Evolutionary conservation across 148 eudicot species (phyloP).

Genomic region (Chenopodium album): DNA sequence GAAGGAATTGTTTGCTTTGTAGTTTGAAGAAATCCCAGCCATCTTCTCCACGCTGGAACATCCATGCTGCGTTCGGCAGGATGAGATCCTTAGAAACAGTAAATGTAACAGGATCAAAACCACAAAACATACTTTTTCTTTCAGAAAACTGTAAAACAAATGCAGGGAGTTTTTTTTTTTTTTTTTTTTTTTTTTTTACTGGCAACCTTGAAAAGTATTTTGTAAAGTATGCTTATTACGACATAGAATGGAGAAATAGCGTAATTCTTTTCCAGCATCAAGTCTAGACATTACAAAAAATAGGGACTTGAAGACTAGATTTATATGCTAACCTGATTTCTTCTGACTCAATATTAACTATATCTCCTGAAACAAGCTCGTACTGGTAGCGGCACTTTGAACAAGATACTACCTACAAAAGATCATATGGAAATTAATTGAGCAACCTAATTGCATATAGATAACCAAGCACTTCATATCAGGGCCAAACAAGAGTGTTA

Average conservation of each 20-base stretch:
- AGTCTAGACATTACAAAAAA: neutral
- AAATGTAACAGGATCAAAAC: slow-evolving; percentile 73
- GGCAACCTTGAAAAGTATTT: neutral
- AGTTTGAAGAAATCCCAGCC: slow-evolving; percentile 71
- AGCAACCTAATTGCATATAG: neutral
- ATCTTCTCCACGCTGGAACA: slow-evolving; percentile 94
- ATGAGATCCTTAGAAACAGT: slow-evolving; percentile 93
- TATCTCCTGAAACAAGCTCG: slow-evolving; percentile 87
- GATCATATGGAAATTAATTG: neutral
- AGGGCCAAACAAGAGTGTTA: neutral
- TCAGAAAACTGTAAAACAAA: neutral
- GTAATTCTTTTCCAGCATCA: neutral
- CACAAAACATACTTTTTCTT: slow-evolving; percentile 26
- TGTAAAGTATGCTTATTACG: neutral
- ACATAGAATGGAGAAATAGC: neutral
- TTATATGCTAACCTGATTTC: slow-evolving; percentile 77
- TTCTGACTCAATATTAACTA: slow-evolving; percentile 68
- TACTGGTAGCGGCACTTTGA: slow-evolving; percentile 92
- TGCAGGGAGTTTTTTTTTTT: neutral
- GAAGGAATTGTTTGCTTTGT: slow-evolving; percentile 71
- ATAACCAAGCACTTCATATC: slow-evolving; percentile 10
- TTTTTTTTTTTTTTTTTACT: neutral
- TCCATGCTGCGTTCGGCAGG: slow-evolving; percentile 99
- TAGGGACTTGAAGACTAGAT: neutral
- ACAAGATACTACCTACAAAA: slow-evolving; percentile 74